Evolutionary conservation across 352 stramenopile species (phyloP).

Genomic region (Phytophthora palmivora): DNA sequence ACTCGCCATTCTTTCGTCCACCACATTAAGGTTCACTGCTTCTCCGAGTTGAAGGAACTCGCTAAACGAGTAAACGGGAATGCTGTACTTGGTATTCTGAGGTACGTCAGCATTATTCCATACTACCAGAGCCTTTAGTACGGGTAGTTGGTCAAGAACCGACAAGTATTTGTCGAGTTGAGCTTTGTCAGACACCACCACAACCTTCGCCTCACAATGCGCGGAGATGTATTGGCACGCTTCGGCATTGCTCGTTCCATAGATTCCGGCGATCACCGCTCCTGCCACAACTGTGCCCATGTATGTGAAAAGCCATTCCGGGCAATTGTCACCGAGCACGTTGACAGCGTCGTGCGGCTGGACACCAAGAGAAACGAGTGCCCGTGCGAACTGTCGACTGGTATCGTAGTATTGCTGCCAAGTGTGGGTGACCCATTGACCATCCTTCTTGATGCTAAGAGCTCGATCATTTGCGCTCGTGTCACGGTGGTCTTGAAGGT

Average conservation of each 20-base stretch:
- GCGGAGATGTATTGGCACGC: slow-evolving; percentile 78
- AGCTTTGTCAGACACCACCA: slow-evolving; percentile 72
- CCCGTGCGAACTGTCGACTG: slow-evolving; percentile 69
- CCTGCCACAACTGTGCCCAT: slow-evolving; percentile 80
- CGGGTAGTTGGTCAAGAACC: slow-evolving; percentile 67
- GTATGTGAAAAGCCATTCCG: slow-evolving; percentile 86
- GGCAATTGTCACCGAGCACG: slow-evolving; percentile 86
- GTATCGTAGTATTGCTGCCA: slow-evolving; percentile 81
- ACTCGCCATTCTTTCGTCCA: slow-evolving; percentile 49
- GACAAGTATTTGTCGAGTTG: slow-evolving; percentile 80
- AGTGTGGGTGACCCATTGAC: slow-evolving; percentile 58
- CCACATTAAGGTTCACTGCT: slow-evolving; percentile 23
- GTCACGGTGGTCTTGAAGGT: slow-evolving; percentile 49
- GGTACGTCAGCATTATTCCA: slow-evolving; percentile 50
- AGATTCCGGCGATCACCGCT: slow-evolving; percentile 81
- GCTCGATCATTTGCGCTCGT: slow-evolving; percentile 31
- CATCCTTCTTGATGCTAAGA: slow-evolving; percentile 48
- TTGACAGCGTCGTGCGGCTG: slow-evolving; percentile 74
- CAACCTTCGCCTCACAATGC: slow-evolving; percentile 76
- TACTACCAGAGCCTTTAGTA: slow-evolving; percentile 80
- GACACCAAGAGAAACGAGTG: slow-evolving; percentile 72
- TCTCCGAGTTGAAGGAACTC: slow-evolving; percentile 67
- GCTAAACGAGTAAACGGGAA: slow-evolving; percentile 63
- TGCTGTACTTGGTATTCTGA: slow-evolving; percentile 30
- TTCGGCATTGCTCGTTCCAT: slow-evolving; percentile 80